phyloP scores from a whole-genome alignment of 257 asterid genomes.

The Penstemon davidsonii region DNA sequence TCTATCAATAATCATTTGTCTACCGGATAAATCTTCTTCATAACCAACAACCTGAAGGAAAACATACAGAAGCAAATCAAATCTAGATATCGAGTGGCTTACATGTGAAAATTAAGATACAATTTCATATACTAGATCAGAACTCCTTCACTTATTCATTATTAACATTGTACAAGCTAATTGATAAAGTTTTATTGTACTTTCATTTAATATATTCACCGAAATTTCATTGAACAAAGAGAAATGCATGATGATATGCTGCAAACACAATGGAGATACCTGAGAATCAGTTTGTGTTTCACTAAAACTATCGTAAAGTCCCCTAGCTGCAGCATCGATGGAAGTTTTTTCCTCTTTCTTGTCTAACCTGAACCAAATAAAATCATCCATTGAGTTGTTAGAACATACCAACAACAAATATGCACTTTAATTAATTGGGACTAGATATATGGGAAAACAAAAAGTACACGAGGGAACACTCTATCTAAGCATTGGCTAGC shows the following conservation, averaged over 20 bases:
- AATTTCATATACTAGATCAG: not conserved
- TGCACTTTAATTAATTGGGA: too few relatives aligned
- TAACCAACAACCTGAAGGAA: constrained; percentile 77
- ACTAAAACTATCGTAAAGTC: constrained; percentile 65
- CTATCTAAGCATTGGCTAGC: too few relatives aligned
- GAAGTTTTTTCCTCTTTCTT: constrained; percentile 47
- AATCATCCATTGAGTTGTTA: not conserved
- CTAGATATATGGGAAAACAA: too few relatives aligned
- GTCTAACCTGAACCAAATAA: constrained; percentile 52
- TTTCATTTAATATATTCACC: not conserved
- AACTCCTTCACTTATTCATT: constrained; percentile 9
- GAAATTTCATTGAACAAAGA: constrained; percentile 6
- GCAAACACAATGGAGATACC: constrained; percentile 45
- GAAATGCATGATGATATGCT: constrained; percentile 11
- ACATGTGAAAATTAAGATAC: not conserved
- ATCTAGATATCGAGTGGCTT: constrained; percentile 4
- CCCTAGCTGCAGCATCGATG: constrained; percentile 43
- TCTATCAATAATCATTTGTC: constrained; percentile 94
- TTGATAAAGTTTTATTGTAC: not conserved
- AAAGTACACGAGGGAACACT: too few relatives aligned
- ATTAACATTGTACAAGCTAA: constrained; percentile 15
- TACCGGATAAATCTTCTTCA: constrained; percentile 90
- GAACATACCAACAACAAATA: constrained; percentile 12
- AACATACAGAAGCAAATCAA: constrained; percentile 20
- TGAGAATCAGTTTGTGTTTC: constrained; percentile 96